phyloP scores from a whole-genome alignment of 2,329 filamentous ascomycete species.

The Aspergillus felis region DNA sequence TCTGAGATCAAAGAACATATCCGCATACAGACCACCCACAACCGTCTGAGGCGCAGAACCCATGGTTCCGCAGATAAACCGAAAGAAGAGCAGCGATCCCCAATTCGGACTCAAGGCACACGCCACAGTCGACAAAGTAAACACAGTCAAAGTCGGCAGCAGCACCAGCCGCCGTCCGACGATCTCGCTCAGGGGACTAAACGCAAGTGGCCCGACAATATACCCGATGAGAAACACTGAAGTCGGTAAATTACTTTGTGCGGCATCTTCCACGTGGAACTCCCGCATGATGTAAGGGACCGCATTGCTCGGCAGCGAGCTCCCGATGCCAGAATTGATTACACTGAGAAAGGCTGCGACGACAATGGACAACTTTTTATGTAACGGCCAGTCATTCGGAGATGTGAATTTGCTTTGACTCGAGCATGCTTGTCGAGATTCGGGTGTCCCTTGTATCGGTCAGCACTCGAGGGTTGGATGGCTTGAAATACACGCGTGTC shows the following conservation, averaged over 20 bases:
- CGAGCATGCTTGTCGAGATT: neutral
- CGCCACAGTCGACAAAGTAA: constrained; percentile 38
- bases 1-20: constrained; percentile 40
- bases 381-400: neutral
- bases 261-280: constrained; percentile 23
- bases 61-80: constrained; percentile 39
- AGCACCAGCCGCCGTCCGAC: constrained; percentile 41
- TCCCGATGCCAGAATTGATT: constrained; percentile 37
- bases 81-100: constrained; percentile 39
- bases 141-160: constrained; percentile 47
- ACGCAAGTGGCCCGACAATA: constrained; percentile 39
- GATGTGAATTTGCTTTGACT: neutral
- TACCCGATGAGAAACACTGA: constrained; percentile 38
- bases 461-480: neutral
- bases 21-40: constrained; percentile 44
- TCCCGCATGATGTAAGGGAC: constrained; percentile 33
- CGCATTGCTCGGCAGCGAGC: constrained; percentile 38
- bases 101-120: constrained; percentile 43
- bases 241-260: constrained; percentile 32
- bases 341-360: constrained; percentile 24
- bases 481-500: neutral
- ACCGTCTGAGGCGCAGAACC: constrained; percentile 43
- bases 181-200: constrained; percentile 42
- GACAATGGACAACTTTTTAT: constrained; percentile 28
- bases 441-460: neutral